Base-by-base conservation (phyloP, 495 filamentous ascomycete species). In the Jackrogersella minutella region DNA sequence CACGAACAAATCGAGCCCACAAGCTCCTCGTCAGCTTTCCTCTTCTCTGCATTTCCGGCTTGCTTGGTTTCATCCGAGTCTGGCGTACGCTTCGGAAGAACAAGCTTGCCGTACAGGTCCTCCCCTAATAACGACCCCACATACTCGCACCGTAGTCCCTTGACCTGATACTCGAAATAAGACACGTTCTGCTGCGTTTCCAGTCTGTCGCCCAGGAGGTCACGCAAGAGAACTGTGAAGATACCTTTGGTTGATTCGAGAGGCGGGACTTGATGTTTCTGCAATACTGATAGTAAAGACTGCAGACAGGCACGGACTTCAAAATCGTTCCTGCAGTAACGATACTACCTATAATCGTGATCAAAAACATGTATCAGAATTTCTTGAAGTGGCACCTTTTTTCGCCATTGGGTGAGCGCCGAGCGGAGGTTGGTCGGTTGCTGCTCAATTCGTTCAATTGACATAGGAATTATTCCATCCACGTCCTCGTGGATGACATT, bases 281-380 rank as follows among this genome's bases (percentile, higher is more conserved):
- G 21, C 9, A 66, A 7, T 7, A 46, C n/a, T 10, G 14, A 10
- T n/a, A 31, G 5, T 9, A 66, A 14, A 24, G 39, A 36, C 7
- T 33, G 1, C 11, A 66, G n/a, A n/a, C n/a, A n/a, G n/a, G n/a
- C n/a, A n/a, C n/a, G n/a, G n/a, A n/a, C n/a, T n/a, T n/a, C n/a
- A n/a, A n/a, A n/a, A n/a, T n/a, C n/a, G n/a, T n/a, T n/a, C n/a
- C n/a, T n/a, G n/a, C n/a, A n/a, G n/a, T n/a, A n/a, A n/a, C n/a
- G n/a, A n/a, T n/a, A 72, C 13, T 72, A 55, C 0, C 81, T 76
- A 62, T 86, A 85, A 61, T 80, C 44, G 51, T 86, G 81, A 0
- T 80, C 76, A 7, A 85, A 70, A 13, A 72, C 31, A 66, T 81
- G 82, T 6, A 78, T 62, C n/a, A 79, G 34, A 9, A 16, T 50